These are phyloP conservation scores for Zygosaccharomyces pseudorouxii DNA, from an alignment of 805 yeast genomes.

Conservation along the genomic window DNA sequence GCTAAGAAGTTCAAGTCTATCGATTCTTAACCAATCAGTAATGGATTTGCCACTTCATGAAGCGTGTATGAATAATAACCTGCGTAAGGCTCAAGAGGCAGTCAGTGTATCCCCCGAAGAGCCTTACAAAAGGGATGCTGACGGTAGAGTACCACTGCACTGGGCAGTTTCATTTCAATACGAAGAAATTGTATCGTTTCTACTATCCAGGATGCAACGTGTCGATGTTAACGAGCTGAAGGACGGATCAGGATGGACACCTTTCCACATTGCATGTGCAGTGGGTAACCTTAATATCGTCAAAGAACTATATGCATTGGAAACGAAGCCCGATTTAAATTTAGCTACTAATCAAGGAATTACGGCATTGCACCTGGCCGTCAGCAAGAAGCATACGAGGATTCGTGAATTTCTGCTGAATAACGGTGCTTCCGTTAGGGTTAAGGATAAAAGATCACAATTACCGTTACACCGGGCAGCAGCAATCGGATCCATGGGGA, in stretches of 20 bases:
- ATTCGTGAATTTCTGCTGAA: conserved; percentile 53
- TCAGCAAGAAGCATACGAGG: conserved; percentile 57
- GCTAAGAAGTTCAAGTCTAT: not conserved
- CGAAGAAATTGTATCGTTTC: conserved; percentile 43
- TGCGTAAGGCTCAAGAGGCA: conserved; percentile 46
- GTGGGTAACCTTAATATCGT: conserved; percentile 59
- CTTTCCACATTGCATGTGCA: conserved; percentile 77
- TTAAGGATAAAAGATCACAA: conserved; percentile 62
- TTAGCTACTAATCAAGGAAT: conserved; percentile 61
- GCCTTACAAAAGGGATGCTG: conserved; percentile 53
- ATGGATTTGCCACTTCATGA: conserved; percentile 43
- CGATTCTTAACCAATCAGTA: not conserved
- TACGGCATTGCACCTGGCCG: conserved; percentile 72
- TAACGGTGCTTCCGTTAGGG: conserved; percentile 55
- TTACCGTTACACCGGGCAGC: conserved; percentile 81
- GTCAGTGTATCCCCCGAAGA: conserved; percentile 47
- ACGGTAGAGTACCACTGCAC: conserved; percentile 75
- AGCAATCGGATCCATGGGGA: conserved; percentile 58
- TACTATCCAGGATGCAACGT: conserved; percentile 35
- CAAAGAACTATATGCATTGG: conserved; percentile 46
- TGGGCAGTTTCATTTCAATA: conserved; percentile 79
- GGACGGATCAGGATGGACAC: conserved; percentile 86
- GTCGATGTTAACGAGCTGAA: conserved; percentile 61
- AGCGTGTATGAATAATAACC: conserved; percentile 62
- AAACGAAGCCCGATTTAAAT: conserved; percentile 54